Conservation (phyloP, 495 filamentous ascomycete genomes). For the Trypethelium eluteriae region DNA sequence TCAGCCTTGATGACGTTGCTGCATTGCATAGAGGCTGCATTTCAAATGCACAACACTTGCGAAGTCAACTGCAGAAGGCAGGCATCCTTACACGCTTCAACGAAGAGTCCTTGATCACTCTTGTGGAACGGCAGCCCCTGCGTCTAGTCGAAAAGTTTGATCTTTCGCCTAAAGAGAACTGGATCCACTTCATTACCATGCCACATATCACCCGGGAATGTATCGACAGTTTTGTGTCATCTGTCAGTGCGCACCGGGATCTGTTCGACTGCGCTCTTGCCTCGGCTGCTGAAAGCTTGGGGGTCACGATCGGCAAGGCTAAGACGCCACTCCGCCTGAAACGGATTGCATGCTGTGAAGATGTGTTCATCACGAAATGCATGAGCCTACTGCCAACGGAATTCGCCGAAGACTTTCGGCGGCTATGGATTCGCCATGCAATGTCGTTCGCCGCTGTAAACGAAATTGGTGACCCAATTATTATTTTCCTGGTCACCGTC, state of each 20-base stretch:
- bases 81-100: background rate
- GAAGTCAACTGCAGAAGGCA: background rate
- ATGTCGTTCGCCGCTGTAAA: constrained; percentile 1
- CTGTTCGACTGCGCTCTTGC: background rate
- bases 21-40: background rate
- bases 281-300: background rate
- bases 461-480: background rate
- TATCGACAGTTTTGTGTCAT: background rate
- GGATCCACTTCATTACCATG: constrained; percentile 7
- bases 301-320: background rate
- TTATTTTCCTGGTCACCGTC: background rate
- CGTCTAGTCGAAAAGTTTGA: background rate
- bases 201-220: background rate
- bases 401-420: background rate
- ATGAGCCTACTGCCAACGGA: background rate
- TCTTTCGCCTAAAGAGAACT: constrained; percentile 9
- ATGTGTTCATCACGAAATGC: background rate
- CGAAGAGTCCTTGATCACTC: background rate
- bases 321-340: background rate
- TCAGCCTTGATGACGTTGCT: background rate
- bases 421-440: background rate
- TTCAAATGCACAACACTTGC: background rate
- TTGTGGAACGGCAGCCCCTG: background rate
- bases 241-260: background rate
- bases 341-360: background rate